These are phyloP conservation scores for Cardamine resedifolia DNA, from an alignment of 345 rosid genomes.

Conservation along the genomic window DNA sequence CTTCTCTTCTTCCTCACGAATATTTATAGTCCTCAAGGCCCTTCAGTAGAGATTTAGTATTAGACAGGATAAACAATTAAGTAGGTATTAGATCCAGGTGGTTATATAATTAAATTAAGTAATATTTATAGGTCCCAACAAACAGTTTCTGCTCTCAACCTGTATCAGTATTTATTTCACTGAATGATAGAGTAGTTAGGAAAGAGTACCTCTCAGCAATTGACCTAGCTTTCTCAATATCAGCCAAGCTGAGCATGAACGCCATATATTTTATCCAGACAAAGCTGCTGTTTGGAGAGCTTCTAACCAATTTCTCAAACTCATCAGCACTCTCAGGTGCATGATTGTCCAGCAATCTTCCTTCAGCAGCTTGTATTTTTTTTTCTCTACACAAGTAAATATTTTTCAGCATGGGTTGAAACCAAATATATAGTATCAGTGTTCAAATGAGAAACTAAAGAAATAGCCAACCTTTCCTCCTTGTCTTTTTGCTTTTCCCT, in stretches of 20 bases:
- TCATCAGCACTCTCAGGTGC: slow-evolving; percentile 84
- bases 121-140: background rate
- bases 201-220: slow-evolving; percentile 79
- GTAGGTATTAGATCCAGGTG: background rate
- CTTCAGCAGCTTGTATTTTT: slow-evolving; percentile 92
- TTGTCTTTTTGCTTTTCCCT: slow-evolving; percentile 60
- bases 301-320: slow-evolving; percentile 83
- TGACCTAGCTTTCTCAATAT: slow-evolving; percentile 87
- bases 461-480: slow-evolving; percentile 62
- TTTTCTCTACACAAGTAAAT: slow-evolving; percentile 56
- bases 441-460: slow-evolving; percentile 11
- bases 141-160: slow-evolving; percentile 1
- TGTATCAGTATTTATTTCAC: background rate
- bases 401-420: slow-evolving; percentile 10
- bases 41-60: slow-evolving; percentile 44
- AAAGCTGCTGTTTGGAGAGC: slow-evolving; percentile 93
- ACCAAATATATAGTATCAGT: background rate
- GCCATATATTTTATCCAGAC: slow-evolving; percentile 94
- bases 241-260: slow-evolving; percentile 73
- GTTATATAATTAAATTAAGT: background rate
- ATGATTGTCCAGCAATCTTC: slow-evolving; percentile 74
- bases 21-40: slow-evolving; percentile 83
- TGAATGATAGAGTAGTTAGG: slow-evolving; percentile 5
- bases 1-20: slow-evolving; percentile 92
- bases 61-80: slow-evolving; percentile 3